phyloP scores from a whole-genome alignment of 2,329 filamentous ascomycete species.

The Calycina marina region DNA sequence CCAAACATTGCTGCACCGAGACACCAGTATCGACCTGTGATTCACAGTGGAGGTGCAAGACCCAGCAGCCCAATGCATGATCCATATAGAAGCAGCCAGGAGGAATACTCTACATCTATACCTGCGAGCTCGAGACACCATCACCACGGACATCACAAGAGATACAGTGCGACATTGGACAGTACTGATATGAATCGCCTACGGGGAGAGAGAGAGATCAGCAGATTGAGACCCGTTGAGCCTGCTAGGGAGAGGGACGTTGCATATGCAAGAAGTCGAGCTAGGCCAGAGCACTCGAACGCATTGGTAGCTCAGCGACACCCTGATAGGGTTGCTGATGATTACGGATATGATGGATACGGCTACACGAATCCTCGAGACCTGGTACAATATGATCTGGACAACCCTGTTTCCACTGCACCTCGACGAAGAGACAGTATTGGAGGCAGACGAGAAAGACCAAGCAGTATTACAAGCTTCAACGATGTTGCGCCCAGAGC shows the following conservation, averaged over 20 bases:
- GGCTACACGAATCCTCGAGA: conserved; percentile 51
- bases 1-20: conserved; percentile 37
- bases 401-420: conserved; percentile 25
- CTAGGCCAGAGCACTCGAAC: conserved; percentile 11
- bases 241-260: conserved; percentile 10
- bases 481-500: conserved; percentile 16
- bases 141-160: conserved; percentile 22
- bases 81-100: conserved; percentile 36
- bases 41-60: conserved; percentile 19
- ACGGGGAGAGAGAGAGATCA: conserved; percentile 11
- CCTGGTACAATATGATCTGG: conserved; percentile 45
- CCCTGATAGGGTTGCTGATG: conserved; percentile 28
- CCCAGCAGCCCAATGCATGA: conserved; percentile 36
- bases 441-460: conserved; percentile 23
- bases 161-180: conserved; percentile 34
- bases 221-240: conserved; percentile 8
- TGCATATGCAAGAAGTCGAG: conserved; percentile 12
- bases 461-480: conserved; percentile 18
- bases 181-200: conserved; percentile 29
- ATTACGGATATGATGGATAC: conserved; percentile 44
- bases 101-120: conserved; percentile 35
- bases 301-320: conserved; percentile 23
- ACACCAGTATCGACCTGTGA: conserved; percentile 21
- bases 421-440: conserved; percentile 37
- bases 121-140: conserved; percentile 42